Evolutionary conservation across 306 rosid species (phyloP), one percentile per base, ranked within the genome.

Genomic region (Rosa persica): DNA sequence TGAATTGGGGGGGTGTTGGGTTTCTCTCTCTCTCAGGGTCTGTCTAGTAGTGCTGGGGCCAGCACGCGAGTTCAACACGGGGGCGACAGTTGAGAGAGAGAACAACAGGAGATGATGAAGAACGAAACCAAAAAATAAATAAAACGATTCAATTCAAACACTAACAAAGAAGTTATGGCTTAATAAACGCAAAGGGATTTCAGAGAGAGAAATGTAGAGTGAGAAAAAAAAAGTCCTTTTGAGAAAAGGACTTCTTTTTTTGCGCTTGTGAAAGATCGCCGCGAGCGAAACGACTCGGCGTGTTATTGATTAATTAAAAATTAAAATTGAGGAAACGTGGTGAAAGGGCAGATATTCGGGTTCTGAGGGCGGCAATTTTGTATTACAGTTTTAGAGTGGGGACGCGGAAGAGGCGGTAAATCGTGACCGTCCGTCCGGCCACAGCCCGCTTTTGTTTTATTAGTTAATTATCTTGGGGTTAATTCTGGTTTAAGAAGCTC

Each of bases 1-100:
- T 82, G 51, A 20, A 55, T 54, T 25, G 2, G 4, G 1, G 30
- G 62, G 7, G 16, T 49, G 55, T 42, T 11, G 43, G 69, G 20
- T 78, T 82, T 82, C 75, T 75, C 82, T 79, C 78, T 65, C 86
- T 84, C 71, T 61, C 38, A 49, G n/a, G 20, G 36, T 42, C 44
- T 49, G 27, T 23, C 76, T n/a, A 16, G 65, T 36, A 34, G 70
- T 13, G 86, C 76, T 84, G 81, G 76, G 36, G 88, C 55, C 46
- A 22, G 47, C 87, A 87, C 90, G 93, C 94, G 93, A 92, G 92
- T 81, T 85, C 83, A 89, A 91, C 93, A 87, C 91, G 93, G 90
- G 89, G 88, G 86, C 83, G 87, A 84, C 92, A 82, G 98, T 89
- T 89, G 88, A 83, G 90, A 85, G 77, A 72, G 78, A 79, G 67